Evolutionary conservation across 2,329 filamentous ascomycete genomes (phyloP).

Genomic region (Clarireedia sp.): DNA sequence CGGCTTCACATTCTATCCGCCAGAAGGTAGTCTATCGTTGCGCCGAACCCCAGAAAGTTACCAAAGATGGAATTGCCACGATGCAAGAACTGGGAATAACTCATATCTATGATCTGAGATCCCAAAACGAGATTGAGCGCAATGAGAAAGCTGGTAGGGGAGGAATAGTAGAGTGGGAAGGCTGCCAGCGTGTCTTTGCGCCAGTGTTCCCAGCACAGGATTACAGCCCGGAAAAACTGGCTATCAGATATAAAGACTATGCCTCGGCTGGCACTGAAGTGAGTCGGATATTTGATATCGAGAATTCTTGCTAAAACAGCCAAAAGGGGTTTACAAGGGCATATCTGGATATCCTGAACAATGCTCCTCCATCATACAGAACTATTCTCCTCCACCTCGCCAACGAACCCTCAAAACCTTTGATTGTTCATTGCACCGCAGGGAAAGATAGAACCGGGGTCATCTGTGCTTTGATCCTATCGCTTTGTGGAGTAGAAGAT

Average conservation of each 20-base stretch:
- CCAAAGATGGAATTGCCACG: conserved; percentile 42
- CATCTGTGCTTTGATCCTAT: conserved; percentile 56
- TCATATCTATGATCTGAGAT: conserved; percentile 62
- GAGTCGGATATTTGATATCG: not conserved
- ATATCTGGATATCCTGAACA: conserved; percentile 52
- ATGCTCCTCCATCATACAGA: conserved; percentile 45
- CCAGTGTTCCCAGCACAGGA: conserved; percentile 58
- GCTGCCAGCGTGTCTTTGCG: conserved; percentile 47
- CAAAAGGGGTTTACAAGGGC: conserved; percentile 52
- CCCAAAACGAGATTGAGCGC: conserved; percentile 47
- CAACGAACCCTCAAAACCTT: conserved; percentile 36
- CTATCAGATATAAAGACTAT: conserved; percentile 53
- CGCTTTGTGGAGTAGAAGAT: conserved; percentile 53
- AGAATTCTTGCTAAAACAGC: conserved; percentile 5
- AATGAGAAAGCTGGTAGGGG: conserved; percentile 29
- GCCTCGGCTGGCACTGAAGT: conserved; percentile 36
- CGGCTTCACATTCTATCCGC: conserved; percentile 37
- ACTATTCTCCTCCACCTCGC: conserved; percentile 38
- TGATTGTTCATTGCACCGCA: conserved; percentile 66
- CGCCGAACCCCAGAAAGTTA: conserved; percentile 55
- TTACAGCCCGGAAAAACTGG: conserved; percentile 55
- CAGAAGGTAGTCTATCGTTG: conserved; percentile 55
- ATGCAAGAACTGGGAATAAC: conserved; percentile 52
- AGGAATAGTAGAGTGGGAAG: conserved; percentile 40
- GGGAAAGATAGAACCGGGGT: conserved; percentile 74